Evolutionary conservation across 2,329 filamentous ascomycete species (phyloP), one percentile per base, ranked within the genome.

Genomic region (Catunica adiposa): DNA sequence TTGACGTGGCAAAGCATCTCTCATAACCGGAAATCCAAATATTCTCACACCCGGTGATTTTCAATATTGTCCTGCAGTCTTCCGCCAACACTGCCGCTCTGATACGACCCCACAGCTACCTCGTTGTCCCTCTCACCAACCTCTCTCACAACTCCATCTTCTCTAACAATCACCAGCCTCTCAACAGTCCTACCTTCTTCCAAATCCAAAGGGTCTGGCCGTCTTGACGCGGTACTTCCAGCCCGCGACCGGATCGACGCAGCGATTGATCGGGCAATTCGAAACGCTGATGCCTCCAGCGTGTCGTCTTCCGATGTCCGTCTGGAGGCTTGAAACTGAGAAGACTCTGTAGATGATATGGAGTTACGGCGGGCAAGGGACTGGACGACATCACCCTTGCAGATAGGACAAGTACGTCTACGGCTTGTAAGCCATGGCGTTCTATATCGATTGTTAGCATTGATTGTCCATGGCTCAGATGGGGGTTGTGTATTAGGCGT

Each of bases 361-460:
- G 56, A 55, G 15, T 29, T 51, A 17, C 26, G 23, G 17, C 40
- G 44, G n/a, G 54, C 76, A 60, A 88, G 68, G 7, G 78, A 82
- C 29, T 78, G 73, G 15, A 98, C 90, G 37, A 98, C 92, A 65
- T 98, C 92, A 51, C 89, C 89, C 71, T 98, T 98, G 72, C 92
- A 98, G 59, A 98, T 97, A 0, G 92, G 92, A 64, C 92, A 98
- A n/a, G 92, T 98, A 60, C 92, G 83, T 60, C 92, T 84, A 51
- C 90, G 83, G 15, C 89, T 97, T 0, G 90, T 96, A 54, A 98
- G 74, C 92, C 92, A 98, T 1, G 92, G 92, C 3, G 92, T 97
- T 65, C 89, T 95, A 29, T 51, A 47, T 11, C 22, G 59, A 63
- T 63, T 63, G 65, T 60, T 55, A 56, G 53, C 17, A 47, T 25